Base-by-base conservation (phyloP, 768 basidiomycete genomes). In the Chalciporus chontae region DNA sequence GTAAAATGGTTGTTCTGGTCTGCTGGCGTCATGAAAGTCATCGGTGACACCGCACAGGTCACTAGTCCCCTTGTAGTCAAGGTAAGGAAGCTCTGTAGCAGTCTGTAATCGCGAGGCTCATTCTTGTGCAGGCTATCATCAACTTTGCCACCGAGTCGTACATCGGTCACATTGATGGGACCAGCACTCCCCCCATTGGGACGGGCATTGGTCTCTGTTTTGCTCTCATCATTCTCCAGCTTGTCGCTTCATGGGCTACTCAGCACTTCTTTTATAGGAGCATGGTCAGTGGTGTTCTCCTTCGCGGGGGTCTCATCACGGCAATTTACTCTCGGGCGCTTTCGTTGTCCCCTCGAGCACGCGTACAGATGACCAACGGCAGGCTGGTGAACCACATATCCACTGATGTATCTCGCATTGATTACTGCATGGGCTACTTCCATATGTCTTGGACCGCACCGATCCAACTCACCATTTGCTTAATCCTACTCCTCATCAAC, bases 301-400 rank as follows among this genome's bases (percentile, higher is more conserved):
- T 89, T 13, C 83, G 94, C 29, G 85, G 85, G 8, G 92, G 91
- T 2, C 77, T 96, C 40, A 95, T 96, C 57, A 85, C 89, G 1
- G 84, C 89, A 1, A 85, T 96, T 32, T 96, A 93, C 68, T 76
- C 80, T 23, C 83, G 86, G 38, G 84, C 87, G 1, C 74, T 96
- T 19, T 77, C 73, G 23, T 76, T 97, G 27, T 87, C 88, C 3
- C 79, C 87, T 15, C 84, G 90, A 37, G 82, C 91, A 6, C 80
- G 94, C 7, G 83, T 84, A 1, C 83, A 80, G 8, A 77, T 94
- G 38, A 82, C 89, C 1, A 96, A 91, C 60, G 94, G 93, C 18
- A 87, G 87, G 63, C 78, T 96, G 10, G 86, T 96, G 54, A 94
- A 93, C 56, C 92, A 95, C 70, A 94, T 98, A 52, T 92, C 90